Conservation (phyloP, 345 rosid species). For the Hibiscus trionum region DNA sequence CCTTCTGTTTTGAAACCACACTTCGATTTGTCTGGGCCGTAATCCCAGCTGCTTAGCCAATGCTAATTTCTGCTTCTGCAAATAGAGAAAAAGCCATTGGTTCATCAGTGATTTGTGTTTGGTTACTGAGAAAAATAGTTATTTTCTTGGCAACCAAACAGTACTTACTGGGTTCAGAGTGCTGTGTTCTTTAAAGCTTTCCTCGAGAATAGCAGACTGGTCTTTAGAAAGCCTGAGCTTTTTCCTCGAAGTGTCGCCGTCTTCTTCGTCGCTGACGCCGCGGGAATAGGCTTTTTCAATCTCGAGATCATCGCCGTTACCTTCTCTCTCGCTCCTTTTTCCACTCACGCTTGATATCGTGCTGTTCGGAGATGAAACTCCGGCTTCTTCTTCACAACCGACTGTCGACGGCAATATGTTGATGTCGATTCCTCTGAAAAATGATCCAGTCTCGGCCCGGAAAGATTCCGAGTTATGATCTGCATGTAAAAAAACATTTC, state of each 20-base stretch:
- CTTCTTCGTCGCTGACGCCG: constrained; percentile 86
- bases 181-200: constrained; percentile 83
- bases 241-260: constrained; percentile 83
- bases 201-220: constrained; percentile 91
- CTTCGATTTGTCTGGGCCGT: constrained; percentile 89
- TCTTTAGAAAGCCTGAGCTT: constrained; percentile 90
- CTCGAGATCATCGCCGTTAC: constrained; percentile 54
- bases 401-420: constrained; percentile 60
- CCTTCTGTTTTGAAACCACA: constrained; percentile 98
- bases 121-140: constrained; percentile 10
- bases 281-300: constrained; percentile 61
- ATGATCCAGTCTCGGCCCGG: constrained; percentile 45
- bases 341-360: constrained; percentile 88
- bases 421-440: constrained; percentile 79
- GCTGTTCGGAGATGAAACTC: constrained; percentile 89
- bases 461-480: constrained; percentile 52
- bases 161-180: constrained; percentile 90
- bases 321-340: constrained; percentile 82
- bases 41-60: constrained; percentile 84
- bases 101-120: not conserved
- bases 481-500: constrained; percentile 36
- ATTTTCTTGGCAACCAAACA: constrained; percentile 9
- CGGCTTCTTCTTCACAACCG: constrained; percentile 80
- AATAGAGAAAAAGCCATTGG: not conserved
- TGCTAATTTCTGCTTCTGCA: constrained; percentile 82